Base-by-base conservation (phyloP, 2,329 filamentous ascomycete species). In the Diaporthe nobilis region DNA sequence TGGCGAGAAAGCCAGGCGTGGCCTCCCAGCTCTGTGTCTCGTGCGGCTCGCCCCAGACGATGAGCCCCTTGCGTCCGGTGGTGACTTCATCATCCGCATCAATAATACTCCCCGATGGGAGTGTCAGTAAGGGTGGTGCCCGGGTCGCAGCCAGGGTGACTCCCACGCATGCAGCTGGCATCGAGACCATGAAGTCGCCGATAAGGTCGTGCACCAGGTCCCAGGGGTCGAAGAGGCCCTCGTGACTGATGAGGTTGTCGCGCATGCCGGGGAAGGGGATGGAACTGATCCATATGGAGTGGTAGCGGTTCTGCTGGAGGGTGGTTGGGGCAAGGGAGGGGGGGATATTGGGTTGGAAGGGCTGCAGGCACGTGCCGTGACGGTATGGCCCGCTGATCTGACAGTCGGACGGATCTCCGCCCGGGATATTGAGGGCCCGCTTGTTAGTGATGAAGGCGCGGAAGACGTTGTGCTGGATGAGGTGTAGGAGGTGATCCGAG, bases 1-100 rank as follows among this genome's bases (percentile, higher is more conserved):
- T 44, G 3, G n/a, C 60, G 15, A 63, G 15, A 17, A 63, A 63
- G 15, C 60, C 39, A 1, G 60, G 60, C 4, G 60, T 63, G 12
- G 39, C 60, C 39, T 63, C 60, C 60, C 60, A 63, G 39, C 39
- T 63, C 39, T 31, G 60, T 1, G 17, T 28, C 9, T 63, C 60
- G 39, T 63, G 22, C 22, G 60, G 60, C 22, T 63, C 60, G 60
- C 60, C 60, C 60, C 60, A 63, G 6, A 63, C 60, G 13, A 63
- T 63, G 22, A 63, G 60, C 8, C 60, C 60, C 7, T 12, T 47
- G 15, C 60, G 60, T 1, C 60, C 60, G n/a, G 17, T 4, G 1
- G 60, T 63, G 39, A 63, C 4, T 9, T 22, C 60, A n/a, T 31
- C 60, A n/a, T 63, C 60, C 13, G n/a, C n/a, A 13, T 37, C 55